phyloP scores from a whole-genome alignment of 495 filamentous ascomycete species.

The Annulohypoxylon bovei region DNA sequence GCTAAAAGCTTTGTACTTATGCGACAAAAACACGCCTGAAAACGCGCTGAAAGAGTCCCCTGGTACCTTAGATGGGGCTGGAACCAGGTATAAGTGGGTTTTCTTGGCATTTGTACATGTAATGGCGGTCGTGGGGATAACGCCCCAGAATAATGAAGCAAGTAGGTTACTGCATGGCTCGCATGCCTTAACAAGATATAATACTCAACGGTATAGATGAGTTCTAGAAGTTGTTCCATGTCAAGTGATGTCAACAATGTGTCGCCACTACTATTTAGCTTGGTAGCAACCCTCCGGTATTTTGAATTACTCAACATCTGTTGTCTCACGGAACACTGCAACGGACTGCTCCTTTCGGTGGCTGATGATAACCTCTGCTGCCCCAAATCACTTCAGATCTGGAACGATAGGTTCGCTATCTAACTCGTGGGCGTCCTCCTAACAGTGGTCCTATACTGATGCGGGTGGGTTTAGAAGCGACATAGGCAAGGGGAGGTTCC shows the following conservation, averaged over 20 bases:
- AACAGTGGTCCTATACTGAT: constrained; percentile 11
- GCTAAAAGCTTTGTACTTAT: no score
- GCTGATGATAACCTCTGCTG: background rate
- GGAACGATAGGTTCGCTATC: background rate
- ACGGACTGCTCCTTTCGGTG: background rate
- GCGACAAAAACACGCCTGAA: no score
- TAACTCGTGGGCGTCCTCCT: background rate
- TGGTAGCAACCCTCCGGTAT: background rate
- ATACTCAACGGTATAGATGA: background rate
- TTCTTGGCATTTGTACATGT: no score
- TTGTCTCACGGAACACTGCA: background rate
- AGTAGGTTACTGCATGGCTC: background rate
- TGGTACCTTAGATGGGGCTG: no score
- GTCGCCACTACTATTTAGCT: no score
- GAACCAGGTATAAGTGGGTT: no score
- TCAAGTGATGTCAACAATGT: background rate
- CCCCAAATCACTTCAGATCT: background rate
- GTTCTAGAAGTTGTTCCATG: background rate
- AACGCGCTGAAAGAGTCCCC: no score
- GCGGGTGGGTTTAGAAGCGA: constrained; percentile 9
- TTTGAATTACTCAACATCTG: background rate
- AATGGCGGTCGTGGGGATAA: no score
- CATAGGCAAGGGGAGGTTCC: constrained; percentile 11
- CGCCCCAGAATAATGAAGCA: background rate
- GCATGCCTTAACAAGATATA: background rate